A percentile compares a stretch with the other conserved stretches of the same genome.
Evolutionary conservation across 257 asterid species (phyloP).

Genomic region (Misopates orontium): DNA sequence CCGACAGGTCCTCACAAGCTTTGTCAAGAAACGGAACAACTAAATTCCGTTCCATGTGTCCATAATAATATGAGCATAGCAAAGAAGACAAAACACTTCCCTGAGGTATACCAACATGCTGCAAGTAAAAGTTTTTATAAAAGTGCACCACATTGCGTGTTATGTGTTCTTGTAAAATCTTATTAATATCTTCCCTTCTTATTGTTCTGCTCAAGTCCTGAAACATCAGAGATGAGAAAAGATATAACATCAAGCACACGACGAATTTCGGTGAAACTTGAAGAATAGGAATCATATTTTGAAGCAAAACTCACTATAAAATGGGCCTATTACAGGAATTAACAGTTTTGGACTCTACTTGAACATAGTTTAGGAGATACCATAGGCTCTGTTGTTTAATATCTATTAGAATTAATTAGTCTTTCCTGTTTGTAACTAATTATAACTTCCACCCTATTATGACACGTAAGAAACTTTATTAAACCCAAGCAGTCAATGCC

Average conservation of each 20-base stretch:
- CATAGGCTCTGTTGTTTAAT: neutral
- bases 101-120: conserved; percentile 84
- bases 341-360: too few relatives aligned
- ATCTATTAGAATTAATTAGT: neutral
- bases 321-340: neutral
- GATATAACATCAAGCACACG: conserved; percentile 3
- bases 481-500: too few relatives aligned
- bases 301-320: neutral
- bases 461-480: too few relatives aligned
- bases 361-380: neutral
- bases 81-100: conserved; percentile 82
- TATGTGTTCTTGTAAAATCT: conserved; percentile 64
- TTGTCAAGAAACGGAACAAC: conserved; percentile 70
- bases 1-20: conserved; percentile 32
- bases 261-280: neutral
- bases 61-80: conserved; percentile 86
- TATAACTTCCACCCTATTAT: too few relatives aligned
- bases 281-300: neutral
- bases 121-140: conserved; percentile 56
- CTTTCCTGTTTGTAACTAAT: neutral
- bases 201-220: conserved; percentile 56
- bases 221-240: conserved; percentile 26
- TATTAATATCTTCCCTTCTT: conserved; percentile 46
- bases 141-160: conserved; percentile 60
- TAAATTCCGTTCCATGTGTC: conserved; percentile 70